phyloP scores from a whole-genome alignment of 345 rosid genomes.

The Salix viminalis region DNA sequence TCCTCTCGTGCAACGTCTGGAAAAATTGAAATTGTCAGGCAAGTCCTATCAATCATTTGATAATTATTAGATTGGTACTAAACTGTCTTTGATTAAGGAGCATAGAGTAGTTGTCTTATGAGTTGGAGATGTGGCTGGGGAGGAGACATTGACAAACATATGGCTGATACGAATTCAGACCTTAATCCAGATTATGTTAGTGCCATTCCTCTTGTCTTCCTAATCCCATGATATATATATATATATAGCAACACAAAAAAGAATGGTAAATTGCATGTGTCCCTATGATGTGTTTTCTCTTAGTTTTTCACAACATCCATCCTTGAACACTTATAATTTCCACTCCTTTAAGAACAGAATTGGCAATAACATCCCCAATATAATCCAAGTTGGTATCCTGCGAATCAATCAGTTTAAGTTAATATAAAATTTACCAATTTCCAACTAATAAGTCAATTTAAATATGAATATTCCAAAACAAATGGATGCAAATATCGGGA shows the following conservation, averaged over 20 bases:
- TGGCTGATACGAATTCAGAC: neutral
- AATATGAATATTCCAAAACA: too few species aligned
- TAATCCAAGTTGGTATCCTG: too few species aligned
- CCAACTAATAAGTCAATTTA: too few species aligned
- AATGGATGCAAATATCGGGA: neutral
- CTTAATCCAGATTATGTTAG: neutral
- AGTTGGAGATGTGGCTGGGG: neutral
- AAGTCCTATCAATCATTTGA: neutral
- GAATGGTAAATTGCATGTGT: neutral
- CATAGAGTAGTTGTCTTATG: neutral
- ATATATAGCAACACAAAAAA: neutral
- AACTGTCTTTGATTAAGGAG: neutral
- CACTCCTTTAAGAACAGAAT: too few species aligned
- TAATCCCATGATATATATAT: neutral
- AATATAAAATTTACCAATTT: too few species aligned
- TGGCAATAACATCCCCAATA: too few species aligned
- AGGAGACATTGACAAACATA: neutral
- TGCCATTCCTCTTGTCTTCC: neutral
- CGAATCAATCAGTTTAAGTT: too few species aligned
- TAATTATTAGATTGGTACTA: neutral
- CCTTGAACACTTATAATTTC: too few species aligned
- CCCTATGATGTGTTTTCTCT: too few species aligned
- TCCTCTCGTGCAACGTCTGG: neutral
- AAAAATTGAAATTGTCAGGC: neutral
- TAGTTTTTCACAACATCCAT: too few species aligned